Base-by-base conservation (phyloP, 1,284 basidiomycete genomes). In the Golubevia sp. region DNA sequence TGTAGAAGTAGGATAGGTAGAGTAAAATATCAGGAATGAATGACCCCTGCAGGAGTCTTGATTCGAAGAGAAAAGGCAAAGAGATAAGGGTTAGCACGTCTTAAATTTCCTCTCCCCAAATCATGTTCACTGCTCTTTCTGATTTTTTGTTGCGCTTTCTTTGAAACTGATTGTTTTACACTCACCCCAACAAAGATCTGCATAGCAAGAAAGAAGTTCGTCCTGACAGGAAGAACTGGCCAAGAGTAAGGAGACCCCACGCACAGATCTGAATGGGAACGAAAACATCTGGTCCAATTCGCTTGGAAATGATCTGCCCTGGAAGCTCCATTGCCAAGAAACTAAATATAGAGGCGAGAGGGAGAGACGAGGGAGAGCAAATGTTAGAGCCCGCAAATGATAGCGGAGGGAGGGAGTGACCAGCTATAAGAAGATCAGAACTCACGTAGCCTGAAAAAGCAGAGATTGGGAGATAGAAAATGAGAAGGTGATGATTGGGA, bases 241-340 rank as follows among this genome's bases (percentile, higher is more conserved):
- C 82, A n/a, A 87, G 76, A 0, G 89, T 88, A 3, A 90, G 86
- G 52, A 84, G 58, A 54, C 74, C 76, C 84, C 84, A 85, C 2
- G 62, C 44, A 65, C 82, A 74, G 71, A 85, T 82, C 82, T 90
- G 90, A 24, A 85, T 88, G 1, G 90, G 90, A 70, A 91, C 89
- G 90, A 90, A 91, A 25, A 88, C 85, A 77, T 91, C 90, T 1
- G 89, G 89, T 2, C 90, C 90, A 49, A 90, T 86, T 20, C 88
- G 86, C 82, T 91, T 91, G 2, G 89, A 90, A 50, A 91, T 82
- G 15, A 91, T 84, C 69, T 91, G 90, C 0, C 90, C 90, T n/a
- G 90, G 90, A 2, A 85, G 73, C 69, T 85, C 85, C 20, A 84
- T 84, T 3, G 58, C 49, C 1, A 84, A 67, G 71, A 83, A 84